A percentile compares a stretch with the other conserved stretches of the same genome.
Conservation (phyloP, 208 protist genomes). For the Wallacemonas rigidus region DNA sequence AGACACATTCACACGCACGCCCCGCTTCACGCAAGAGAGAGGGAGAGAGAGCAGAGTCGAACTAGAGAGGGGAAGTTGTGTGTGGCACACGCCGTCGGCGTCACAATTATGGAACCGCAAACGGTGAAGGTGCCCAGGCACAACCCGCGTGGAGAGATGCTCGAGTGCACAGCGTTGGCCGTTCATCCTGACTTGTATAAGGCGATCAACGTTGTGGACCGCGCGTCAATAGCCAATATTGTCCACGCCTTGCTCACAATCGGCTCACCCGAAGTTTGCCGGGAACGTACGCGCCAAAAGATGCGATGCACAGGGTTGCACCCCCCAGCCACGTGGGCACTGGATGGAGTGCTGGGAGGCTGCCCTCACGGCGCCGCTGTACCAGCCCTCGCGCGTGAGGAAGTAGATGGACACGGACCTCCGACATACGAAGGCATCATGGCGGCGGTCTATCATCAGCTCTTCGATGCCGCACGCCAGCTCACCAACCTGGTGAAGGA, state of each 20-base stretch:
- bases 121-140: not conserved
- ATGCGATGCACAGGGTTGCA: not conserved
- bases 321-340: not conserved
- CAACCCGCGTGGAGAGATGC: not conserved
- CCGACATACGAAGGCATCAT: slow-evolving; percentile 3
- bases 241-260: slow-evolving; percentile 22
- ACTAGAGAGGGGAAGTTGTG: too few species aligned
- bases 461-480: not conserved
- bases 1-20: not conserved
- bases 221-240: slow-evolving; percentile 17
- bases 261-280: slow-evolving; percentile 33
- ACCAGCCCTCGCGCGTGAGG: not conserved
- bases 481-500: not conserved
- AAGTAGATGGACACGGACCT: not conserved
- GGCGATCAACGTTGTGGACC: slow-evolving; percentile 28
- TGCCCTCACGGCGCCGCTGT: not conserved
- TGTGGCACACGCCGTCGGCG: too few species aligned
- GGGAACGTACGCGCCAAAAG: not conserved
- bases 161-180: not conserved
- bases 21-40: too few species aligned
- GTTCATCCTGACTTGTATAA: slow-evolving; percentile 28
- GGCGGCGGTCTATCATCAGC: not conserved
- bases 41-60: too few species aligned
- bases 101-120: not conserved
- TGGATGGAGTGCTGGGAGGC: slow-evolving; percentile 8